Evolutionary conservation across 352 stramenopile genomes (phyloP), one percentile per base, ranked within the genome.

Genomic region (Globisporangium echinulatum): DNA sequence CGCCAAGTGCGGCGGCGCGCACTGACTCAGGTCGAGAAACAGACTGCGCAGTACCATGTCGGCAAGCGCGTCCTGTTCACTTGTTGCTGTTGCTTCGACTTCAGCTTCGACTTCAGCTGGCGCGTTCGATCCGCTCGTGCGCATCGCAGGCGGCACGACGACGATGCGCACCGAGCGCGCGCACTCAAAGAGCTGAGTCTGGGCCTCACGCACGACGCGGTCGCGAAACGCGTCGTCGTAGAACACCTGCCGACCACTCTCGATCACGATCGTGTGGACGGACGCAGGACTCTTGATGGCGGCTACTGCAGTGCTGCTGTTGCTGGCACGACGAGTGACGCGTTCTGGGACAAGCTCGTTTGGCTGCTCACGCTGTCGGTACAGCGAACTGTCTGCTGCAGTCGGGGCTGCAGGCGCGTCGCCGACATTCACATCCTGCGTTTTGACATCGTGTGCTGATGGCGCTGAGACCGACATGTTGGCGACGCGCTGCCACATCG

Each of bases 401-500:
- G 25, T 33, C 25, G 25, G 25, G 25, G 25, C 25, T 33, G 25
- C 25, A 33, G 3, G 25, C 25, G 25, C 25, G 25, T 33, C 25
- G 2, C 25, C 25, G 25, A 33, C 25, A 33, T 1, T 33, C 25
- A 33, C 25, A 33, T 33, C 25, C 25, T 77, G 72, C 15, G 67
- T 72, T 43, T 84, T 85, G 61, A 84, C 84, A 7, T 48, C 39
- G 7, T 19, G 25, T n/a, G 53, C 48, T 9, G 56, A 10, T 6
- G 33, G 19, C 38, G 49, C 49, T 50, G 50, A 3, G 14, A 77
- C 38, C 2, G 77, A 68, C 39, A 74, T 81, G 6, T 82, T 57
- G 5, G 53, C 54, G 39, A 86, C 50, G 39, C 67, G 74, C 33
- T 83, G 64, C 79, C 79, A 89, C 75, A 89, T 89, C 47, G 70